phyloP scores from a whole-genome alignment of 768 basidiomycete genomes.

The Auriculariales sp. region DNA sequence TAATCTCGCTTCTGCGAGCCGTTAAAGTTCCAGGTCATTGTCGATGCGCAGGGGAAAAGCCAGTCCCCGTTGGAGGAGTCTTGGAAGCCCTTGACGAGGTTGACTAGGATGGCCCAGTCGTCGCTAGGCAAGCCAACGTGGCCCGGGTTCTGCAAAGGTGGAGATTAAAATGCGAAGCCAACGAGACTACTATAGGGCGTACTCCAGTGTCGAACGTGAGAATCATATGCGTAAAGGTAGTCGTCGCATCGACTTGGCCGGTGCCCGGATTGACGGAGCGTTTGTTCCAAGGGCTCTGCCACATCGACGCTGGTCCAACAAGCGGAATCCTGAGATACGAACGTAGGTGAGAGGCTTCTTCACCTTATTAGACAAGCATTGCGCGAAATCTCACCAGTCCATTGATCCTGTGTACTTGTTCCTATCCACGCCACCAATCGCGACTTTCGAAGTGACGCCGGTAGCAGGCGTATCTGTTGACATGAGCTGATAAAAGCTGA shows the following conservation, averaged over 20 bases:
- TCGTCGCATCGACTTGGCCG: not conserved
- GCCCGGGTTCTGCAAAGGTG: not conserved
- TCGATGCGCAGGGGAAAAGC: constrained; percentile 2
- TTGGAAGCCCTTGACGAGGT: not conserved
- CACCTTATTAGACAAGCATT: too few relatives aligned
- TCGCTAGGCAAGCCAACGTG: not conserved
- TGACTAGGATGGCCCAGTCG: constrained; percentile 2
- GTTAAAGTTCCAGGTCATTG: constrained; percentile 6
- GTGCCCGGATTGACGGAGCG: not conserved
- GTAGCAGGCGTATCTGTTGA: not conserved
- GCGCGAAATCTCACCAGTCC: constrained; percentile 3
- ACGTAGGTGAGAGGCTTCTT: too few relatives aligned
- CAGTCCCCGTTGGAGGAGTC: constrained; percentile 2
- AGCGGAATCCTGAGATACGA: constrained; percentile 4
- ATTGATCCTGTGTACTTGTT: constrained; percentile 5
- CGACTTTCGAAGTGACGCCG: constrained; percentile 1
- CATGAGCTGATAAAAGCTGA: constrained; percentile 1
- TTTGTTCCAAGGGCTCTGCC: not conserved
- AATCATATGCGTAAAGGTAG: not conserved
- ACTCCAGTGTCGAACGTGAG: constrained; percentile 1
- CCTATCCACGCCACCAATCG: constrained; percentile 3
- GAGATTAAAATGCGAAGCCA: not conserved
- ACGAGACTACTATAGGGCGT: not conserved
- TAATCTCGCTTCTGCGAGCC: constrained; percentile 3
- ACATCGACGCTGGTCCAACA: constrained; percentile 1